Evolutionary conservation across 805 yeast species (phyloP).

Genomic region (Groenewaldozyma tartarivorans): DNA sequence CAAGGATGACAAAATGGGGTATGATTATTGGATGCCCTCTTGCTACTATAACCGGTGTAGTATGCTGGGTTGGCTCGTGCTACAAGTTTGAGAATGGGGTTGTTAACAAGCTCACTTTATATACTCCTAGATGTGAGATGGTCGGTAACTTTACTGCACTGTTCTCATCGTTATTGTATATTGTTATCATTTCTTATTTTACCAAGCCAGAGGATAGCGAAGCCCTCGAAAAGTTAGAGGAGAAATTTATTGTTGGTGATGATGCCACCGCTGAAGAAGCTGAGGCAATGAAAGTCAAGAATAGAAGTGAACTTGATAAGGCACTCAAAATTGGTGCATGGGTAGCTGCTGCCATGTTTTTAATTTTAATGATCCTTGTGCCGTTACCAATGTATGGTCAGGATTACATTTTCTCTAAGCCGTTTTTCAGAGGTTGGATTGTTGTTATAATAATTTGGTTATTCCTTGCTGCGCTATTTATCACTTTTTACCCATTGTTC

Average conservation of each 20-base stretch:
- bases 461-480: constrained; percentile 5
- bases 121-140: constrained; percentile 19
- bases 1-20: constrained; percentile 6
- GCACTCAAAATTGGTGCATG: constrained; percentile 5
- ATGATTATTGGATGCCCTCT: constrained; percentile 58
- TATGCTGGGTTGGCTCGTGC: constrained; percentile 41
- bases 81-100: constrained; percentile 21
- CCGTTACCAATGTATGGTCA: constrained; percentile 65
- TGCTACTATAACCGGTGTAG: constrained; percentile 61
- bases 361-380: constrained; percentile 11
- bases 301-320: constrained; percentile 3
- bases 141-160: constrained; percentile 26
- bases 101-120: constrained; percentile 22
- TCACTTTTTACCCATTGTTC: constrained; percentile 6
- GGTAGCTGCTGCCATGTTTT: constrained; percentile 4
- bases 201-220: constrained; percentile 22
- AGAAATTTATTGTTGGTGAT: constrained; percentile 5
- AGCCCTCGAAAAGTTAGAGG: constrained; percentile 4
- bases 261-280: constrained; percentile 8
- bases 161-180: constrained; percentile 17
- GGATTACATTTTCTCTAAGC: constrained; percentile 55
- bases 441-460: constrained; percentile 19
- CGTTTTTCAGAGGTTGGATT: constrained; percentile 75
- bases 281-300: constrained; percentile 4
- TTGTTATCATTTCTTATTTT: constrained; percentile 12